Evolutionary conservation across 169 alveolate species (phyloP).

Genomic region (Cryptosporidium ubiquitum): DNA sequence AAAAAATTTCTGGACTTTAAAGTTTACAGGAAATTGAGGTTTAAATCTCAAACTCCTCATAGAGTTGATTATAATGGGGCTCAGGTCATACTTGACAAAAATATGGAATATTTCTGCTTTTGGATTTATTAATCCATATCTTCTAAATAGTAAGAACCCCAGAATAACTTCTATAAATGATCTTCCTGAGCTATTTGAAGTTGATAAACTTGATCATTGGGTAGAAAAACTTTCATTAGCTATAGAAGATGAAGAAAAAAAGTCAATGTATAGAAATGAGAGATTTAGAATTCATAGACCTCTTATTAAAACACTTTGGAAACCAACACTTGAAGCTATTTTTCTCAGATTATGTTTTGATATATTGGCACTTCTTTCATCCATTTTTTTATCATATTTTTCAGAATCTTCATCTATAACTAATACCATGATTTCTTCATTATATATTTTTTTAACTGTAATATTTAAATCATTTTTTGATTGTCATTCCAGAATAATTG

Average conservation of each 20-base stretch:
- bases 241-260: constrained; percentile 40
- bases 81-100: neutral
- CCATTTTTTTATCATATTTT: constrained; percentile 28
- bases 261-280: constrained; percentile 10
- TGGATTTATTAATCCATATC: constrained; percentile 33
- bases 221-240: constrained; percentile 29
- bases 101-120: constrained; percentile 30
- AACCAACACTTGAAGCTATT: constrained; percentile 21
- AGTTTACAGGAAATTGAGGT: neutral
- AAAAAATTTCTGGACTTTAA: neutral
- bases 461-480: constrained; percentile 38
- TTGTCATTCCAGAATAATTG: constrained; percentile 46
- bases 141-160: constrained; percentile 2
- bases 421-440: constrained; percentile 3
- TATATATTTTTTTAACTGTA: constrained; percentile 30
- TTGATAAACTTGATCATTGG: constrained; percentile 54
- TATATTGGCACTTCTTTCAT: constrained; percentile 15
- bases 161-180: constrained; percentile 23
- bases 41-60: neutral
- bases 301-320: constrained; percentile 45
- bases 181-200: constrained; percentile 37
- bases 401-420: constrained; percentile 29
- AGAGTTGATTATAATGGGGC: neutral
- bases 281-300: constrained; percentile 38
- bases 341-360: constrained; percentile 45